Conservation (phyloP, 2,329 filamentous ascomycete species). For the Fulvia fulva region DNA sequence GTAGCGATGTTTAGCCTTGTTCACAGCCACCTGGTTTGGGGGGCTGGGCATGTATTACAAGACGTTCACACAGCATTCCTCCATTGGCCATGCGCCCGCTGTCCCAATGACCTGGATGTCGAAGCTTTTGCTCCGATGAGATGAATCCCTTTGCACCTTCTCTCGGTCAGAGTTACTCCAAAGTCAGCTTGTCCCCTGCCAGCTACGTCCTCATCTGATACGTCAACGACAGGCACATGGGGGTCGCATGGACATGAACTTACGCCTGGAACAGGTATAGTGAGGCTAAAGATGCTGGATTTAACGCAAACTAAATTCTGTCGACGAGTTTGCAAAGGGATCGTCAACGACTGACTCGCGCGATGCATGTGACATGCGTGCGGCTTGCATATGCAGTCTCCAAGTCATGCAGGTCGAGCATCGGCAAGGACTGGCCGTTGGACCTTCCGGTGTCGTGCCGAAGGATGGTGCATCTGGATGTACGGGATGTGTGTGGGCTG, state of each 20-base stretch:
- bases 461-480: background rate
- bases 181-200: too few relatives aligned
- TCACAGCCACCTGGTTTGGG: background rate
- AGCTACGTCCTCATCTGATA: too few relatives aligned
- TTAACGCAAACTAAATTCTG: too few relatives aligned
- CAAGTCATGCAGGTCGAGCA: background rate
- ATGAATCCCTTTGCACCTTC: too few relatives aligned
- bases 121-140: background rate
- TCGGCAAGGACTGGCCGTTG: background rate
- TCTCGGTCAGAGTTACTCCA: too few relatives aligned
- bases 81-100: background rate
- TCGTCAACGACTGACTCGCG: too few relatives aligned
- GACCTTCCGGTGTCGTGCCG: background rate
- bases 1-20: background rate
- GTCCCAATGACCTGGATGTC: background rate
- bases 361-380: too few relatives aligned
- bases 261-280: too few relatives aligned
- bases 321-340: too few relatives aligned
- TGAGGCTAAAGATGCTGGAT: too few relatives aligned
- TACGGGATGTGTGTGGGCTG: background rate
- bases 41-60: slow-evolving; percentile 2
- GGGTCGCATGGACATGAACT: too few relatives aligned
- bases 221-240: too few relatives aligned
- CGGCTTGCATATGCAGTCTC: background rate
- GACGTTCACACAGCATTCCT: background rate